Evolutionary conservation across 495 filamentous ascomycete genomes (phyloP), one percentile per base, ranked within the genome.

Genomic region (Immersiella caudata): DNA sequence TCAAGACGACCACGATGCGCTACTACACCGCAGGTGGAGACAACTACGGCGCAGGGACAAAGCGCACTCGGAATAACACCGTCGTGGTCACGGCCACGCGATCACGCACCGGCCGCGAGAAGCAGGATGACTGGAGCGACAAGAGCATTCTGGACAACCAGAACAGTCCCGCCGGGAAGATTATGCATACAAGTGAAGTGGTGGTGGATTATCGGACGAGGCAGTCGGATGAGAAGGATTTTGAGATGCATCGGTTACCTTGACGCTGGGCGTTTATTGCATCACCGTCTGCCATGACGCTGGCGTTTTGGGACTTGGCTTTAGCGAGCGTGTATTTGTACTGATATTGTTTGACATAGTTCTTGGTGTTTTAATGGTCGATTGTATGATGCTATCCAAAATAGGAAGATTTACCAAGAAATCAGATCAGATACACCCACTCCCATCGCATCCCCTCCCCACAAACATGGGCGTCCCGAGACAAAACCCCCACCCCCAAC

Each of bases 101-200:
- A n/a, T 27, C 60, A 18, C 25, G 40, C 11, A 26, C 60, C 18
- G 51, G 27, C n/a, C 51, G 50, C 11, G 62, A 54, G 7, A 54
- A 64, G 51, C 49, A 62, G 25, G 62, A 64, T 46, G 62, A 64
- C 29, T 55, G 62, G 49, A 64, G 62, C 62, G 51, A 64, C 50
- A 64, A 64, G 51, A 64, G 62, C 26, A 64, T 56, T 50, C n/a
- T 64, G 27, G 50, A 55, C 21, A 50, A 55, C n/a, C 26, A 64
- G 49, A 46, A 50, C 21, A 18, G 36, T 9, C 40, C 24, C 12
- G 27, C 22, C 6, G 62, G 62, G 25, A 46, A 27, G 27, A 56
- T 46, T 29, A 29, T 57, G 51, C 49, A 64, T 26, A 56, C 29
- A 5, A 61, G 35, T 27, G 62, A 64, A 27, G 26, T 64, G 2